phyloP scores from a whole-genome alignment of 495 filamentous ascomycete species.

The Darksidea phi region DNA sequence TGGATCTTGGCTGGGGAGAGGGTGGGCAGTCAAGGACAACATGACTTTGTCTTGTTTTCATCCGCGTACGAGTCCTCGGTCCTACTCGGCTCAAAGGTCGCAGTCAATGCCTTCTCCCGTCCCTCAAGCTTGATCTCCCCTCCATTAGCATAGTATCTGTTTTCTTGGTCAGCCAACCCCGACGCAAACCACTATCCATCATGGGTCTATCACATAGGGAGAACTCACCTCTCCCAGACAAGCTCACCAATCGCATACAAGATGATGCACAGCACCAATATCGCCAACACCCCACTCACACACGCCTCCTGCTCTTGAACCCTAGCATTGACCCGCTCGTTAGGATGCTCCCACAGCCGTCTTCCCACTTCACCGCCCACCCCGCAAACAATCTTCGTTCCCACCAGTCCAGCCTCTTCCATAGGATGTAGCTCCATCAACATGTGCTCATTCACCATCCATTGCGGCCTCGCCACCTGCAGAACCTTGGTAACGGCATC shows the following conservation, averaged over 20 bases:
- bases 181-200: too few relatives aligned
- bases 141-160: neutral
- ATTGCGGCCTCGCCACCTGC: neutral
- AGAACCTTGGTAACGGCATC: slow-evolving; percentile 7
- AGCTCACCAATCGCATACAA: neutral
- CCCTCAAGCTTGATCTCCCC: neutral
- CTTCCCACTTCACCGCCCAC: neutral
- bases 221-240: slow-evolving; percentile 2
- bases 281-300: neutral
- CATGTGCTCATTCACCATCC: too few relatives aligned
- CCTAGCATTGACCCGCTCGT: neutral
- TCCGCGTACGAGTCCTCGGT: neutral
- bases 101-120: neutral
- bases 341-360: neutral
- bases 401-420: too few relatives aligned
- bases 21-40: neutral
- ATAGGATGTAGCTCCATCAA: neutral
- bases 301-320: neutral
- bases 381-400: slow-evolving; percentile 3
- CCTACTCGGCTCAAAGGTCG: neutral
- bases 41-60: neutral
- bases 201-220: too few relatives aligned
- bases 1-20: too few relatives aligned
- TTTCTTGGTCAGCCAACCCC: too few relatives aligned
- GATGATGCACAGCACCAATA: slow-evolving; percentile 8